Percentiles rank a stretch among this genome's conserved stretches.
phyloP scores from a whole-genome alignment of 805 yeast genomes.

The Nakazawaea ishiwadae region DNA sequence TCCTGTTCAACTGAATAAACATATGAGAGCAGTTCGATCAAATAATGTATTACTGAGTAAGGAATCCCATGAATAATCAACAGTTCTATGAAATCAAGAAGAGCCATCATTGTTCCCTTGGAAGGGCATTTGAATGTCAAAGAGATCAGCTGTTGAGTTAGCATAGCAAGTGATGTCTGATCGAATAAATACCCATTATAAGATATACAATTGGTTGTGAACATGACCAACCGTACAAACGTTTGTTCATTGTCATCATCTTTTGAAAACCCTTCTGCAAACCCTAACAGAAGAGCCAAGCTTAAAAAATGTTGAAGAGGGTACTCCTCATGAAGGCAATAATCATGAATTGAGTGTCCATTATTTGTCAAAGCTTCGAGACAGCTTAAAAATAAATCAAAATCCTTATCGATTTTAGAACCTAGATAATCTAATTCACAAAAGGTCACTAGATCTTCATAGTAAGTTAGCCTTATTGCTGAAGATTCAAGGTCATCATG shows the following conservation, averaged over 20 bases:
- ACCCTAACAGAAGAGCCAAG: neutral
- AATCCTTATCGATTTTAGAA: constrained; percentile 35
- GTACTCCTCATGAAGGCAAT: neutral
- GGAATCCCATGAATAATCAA: neutral
- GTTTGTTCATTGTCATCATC: neutral
- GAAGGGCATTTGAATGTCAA: constrained; percentile 1
- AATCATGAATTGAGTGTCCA: constrained; percentile 21
- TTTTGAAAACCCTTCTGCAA: neutral
- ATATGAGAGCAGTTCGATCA: neutral
- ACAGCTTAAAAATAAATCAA: constrained; percentile 38
- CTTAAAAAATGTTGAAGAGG: constrained; percentile 1
- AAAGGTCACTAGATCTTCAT: constrained; percentile 47
- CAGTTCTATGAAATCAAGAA: neutral
- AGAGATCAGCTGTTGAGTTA: constrained; percentile 7
- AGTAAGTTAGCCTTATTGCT: constrained; percentile 49
- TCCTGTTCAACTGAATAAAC: constrained; percentile 3
- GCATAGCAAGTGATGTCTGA: neutral
- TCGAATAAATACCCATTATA: neutral
- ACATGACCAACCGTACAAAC: neutral
- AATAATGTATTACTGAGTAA: too few relatives aligned
- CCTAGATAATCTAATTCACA: constrained; percentile 46
- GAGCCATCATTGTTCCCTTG: neutral
- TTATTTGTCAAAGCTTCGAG: constrained; percentile 42
- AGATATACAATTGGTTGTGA: constrained; percentile 3
- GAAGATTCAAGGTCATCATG: constrained; percentile 46